Evolutionary conservation across 2,329 filamentous ascomycete species (phyloP).

Genomic region (Fusarium odoratissimum): DNA sequence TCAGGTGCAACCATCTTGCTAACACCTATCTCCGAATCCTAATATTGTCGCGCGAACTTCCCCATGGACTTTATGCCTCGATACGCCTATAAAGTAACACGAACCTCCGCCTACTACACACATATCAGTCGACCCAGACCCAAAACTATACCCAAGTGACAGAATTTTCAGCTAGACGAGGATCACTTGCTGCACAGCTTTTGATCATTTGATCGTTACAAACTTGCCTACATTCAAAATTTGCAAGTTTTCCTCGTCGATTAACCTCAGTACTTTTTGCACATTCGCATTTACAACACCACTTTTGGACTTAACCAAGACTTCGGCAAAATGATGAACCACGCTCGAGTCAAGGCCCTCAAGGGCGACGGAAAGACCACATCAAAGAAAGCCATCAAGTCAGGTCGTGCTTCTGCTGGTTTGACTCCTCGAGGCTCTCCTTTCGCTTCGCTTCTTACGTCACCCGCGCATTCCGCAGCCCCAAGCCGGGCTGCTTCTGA

Average conservation of each 20-base stretch:
- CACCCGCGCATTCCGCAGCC: slow-evolving; percentile 68
- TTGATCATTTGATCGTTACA: slow-evolving; percentile 16
- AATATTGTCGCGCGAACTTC: slow-evolving; percentile 13
- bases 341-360: slow-evolving; percentile 75
- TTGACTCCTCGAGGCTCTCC: slow-evolving; percentile 70
- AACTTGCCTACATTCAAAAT: slow-evolving; percentile 12
- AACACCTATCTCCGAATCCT: slow-evolving; percentile 30
- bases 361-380: slow-evolving; percentile 77
- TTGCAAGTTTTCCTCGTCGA: slow-evolving; percentile 44
- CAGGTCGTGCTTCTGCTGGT: slow-evolving; percentile 67
- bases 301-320: not conserved
- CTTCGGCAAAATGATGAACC: slow-evolving; percentile 61
- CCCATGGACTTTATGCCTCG: slow-evolving; percentile 45
- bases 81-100: slow-evolving; percentile 37
- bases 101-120: slow-evolving; percentile 32
- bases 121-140: slow-evolving; percentile 37
- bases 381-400: slow-evolving; percentile 73
- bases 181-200: slow-evolving; percentile 40
- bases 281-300: not conserved
- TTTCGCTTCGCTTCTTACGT: slow-evolving; percentile 66
- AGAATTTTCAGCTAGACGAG: slow-evolving; percentile 29
- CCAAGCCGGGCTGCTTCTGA: slow-evolving; percentile 73
- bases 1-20: slow-evolving; percentile 26
- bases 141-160: slow-evolving; percentile 41
- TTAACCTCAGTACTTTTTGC: not conserved